phyloP scores from a whole-genome alignment of 345 rosid genomes.

The Nephelium lappaceum region DNA sequence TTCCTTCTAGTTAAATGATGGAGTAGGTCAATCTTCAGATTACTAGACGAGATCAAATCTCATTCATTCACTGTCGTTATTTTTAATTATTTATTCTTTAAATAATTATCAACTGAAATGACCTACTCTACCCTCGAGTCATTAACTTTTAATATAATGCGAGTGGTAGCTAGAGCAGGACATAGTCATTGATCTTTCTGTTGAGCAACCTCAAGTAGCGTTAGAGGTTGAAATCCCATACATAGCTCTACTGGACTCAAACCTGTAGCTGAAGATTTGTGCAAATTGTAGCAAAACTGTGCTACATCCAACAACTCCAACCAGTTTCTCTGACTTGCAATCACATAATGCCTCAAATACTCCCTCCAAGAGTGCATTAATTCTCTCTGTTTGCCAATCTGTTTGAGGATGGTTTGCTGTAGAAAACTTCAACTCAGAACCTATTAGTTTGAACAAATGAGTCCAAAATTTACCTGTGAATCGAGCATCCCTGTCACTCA shows the following conservation, averaged over 20 bases:
- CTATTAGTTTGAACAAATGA: neutral
- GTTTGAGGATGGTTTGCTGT: neutral
- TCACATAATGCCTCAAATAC: too few relatives aligned
- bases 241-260: neutral
- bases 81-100: too few relatives aligned
- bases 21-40: too few relatives aligned
- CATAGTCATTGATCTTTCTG: neutral
- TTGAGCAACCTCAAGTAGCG: neutral
- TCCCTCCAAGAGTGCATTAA: too few relatives aligned
- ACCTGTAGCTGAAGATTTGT: neutral
- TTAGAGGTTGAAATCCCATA: neutral
- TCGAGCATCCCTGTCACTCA: neutral
- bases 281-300: neutral
- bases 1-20: too few relatives aligned
- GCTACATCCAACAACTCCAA: neutral
- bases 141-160: too few relatives aligned
- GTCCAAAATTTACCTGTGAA: neutral
- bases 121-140: too few relatives aligned
- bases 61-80: too few relatives aligned
- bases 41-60: too few relatives aligned
- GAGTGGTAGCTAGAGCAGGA: too few relatives aligned
- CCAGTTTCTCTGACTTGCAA: neutral
- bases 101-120: too few relatives aligned
- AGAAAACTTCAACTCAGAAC: neutral
- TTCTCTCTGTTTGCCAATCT: too few relatives aligned